Evolutionary conservation across 345 rosid genomes (phyloP).

Genomic region (Aquilaria sinensis): DNA sequence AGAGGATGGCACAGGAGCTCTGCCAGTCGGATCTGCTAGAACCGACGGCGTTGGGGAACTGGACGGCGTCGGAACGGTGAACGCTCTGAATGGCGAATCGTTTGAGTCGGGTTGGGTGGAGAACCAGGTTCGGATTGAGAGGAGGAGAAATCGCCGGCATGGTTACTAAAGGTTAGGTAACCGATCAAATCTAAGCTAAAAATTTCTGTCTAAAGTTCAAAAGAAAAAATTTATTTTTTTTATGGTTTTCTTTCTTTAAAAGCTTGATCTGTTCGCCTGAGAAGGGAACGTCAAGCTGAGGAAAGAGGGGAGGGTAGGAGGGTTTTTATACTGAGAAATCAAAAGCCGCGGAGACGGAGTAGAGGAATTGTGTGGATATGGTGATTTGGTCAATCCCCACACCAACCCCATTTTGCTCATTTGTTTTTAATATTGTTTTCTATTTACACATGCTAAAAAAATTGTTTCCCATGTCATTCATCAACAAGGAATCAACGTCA

Average conservation of each 20-base stretch:
- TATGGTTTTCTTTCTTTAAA: not conserved
- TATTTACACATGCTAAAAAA: not conserved
- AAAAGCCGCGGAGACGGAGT: not conserved
- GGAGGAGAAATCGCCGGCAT: constrained; percentile 13
- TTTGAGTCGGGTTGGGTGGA: not conserved
- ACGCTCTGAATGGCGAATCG: constrained; percentile 4
- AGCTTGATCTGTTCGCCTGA: constrained; percentile 14
- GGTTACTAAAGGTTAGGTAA: not conserved
- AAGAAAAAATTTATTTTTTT: not conserved
- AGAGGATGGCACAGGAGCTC: constrained; percentile 17
- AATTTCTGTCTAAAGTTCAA: not conserved
- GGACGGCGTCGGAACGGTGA: constrained; percentile 4
- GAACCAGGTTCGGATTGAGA: constrained; percentile 1
- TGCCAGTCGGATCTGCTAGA: constrained; percentile 14
- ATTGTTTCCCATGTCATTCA: not conserved
- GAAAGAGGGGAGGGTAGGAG: not conserved
- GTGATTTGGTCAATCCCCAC: constrained; percentile 10
- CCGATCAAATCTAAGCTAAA: not conserved
- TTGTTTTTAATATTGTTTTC: not conserved
- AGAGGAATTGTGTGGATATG: constrained; percentile 5
- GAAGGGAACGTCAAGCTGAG: constrained; percentile 21
- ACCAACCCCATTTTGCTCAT: constrained; percentile 8
- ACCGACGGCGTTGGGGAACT: constrained; percentile 17
- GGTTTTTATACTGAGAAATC: not conserved
- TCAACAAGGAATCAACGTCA: no score